Conservation (phyloP, 768 basidiomycete genomes). For the Lentinula sp. region DNA sequence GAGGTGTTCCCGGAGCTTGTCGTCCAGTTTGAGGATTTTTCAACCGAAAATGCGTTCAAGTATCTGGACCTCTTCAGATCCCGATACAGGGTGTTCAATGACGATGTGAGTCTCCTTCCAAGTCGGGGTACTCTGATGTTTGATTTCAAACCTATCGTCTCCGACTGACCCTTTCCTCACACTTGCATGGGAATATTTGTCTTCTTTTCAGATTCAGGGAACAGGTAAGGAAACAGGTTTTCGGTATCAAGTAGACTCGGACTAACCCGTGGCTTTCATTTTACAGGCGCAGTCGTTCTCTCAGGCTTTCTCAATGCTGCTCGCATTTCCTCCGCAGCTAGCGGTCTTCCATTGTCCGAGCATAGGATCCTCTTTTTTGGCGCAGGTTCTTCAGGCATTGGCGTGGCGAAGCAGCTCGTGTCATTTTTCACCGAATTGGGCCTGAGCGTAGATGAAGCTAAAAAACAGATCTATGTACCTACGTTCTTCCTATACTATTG, state of each 20-base stretch:
- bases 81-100: slow-evolving; percentile 61
- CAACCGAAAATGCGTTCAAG: slow-evolving; percentile 73
- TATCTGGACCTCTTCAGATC: slow-evolving; percentile 61
- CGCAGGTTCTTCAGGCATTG: slow-evolving; percentile 88
- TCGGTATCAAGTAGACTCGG: background rate
- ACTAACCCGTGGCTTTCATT: background rate
- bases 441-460: slow-evolving; percentile 60
- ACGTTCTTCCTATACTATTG: slow-evolving; percentile 1
- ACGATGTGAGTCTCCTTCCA: slow-evolving; percentile 47
- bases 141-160: background rate
- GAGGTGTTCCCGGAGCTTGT: slow-evolving; percentile 61
- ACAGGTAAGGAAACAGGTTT: slow-evolving; percentile 33
- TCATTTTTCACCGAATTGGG: slow-evolving; percentile 82
- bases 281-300: slow-evolving; percentile 60
- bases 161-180: background rate
- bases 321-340: slow-evolving; percentile 41
- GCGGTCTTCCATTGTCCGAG: slow-evolving; percentile 48
- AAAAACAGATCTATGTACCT: slow-evolving; percentile 59
- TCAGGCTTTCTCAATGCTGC: slow-evolving; percentile 75
- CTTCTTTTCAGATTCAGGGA: slow-evolving; percentile 46
- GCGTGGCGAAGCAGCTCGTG: slow-evolving; percentile 83
- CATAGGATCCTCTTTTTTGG: slow-evolving; percentile 92
- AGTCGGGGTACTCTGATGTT: background rate
- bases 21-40: slow-evolving; percentile 77
- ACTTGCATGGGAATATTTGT: background rate